phyloP scores from a whole-genome alignment of 305 asterid species.

The Fraxinus sp. region DNA sequence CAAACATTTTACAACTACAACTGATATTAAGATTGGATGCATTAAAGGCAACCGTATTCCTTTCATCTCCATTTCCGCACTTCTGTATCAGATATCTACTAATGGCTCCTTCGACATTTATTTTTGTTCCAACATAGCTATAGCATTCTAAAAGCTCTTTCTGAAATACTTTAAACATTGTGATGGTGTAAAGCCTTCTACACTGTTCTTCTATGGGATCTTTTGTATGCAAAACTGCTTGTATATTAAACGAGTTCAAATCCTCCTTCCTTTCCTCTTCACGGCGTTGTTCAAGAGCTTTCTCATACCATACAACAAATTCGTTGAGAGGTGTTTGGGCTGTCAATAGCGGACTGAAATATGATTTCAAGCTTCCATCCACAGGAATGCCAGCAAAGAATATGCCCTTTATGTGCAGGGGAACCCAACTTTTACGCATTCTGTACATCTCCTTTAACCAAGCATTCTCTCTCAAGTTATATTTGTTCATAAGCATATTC shows the following conservation, averaged over 20 bases:
- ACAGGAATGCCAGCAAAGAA: conserved; percentile 91
- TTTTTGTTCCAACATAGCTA: conserved; percentile 74
- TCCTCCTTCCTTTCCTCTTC: conserved; percentile 93
- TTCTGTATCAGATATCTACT: conserved; percentile 83
- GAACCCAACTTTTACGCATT: conserved; percentile 87
- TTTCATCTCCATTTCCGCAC: conserved; percentile 75
- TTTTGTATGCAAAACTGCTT: conserved; percentile 73
- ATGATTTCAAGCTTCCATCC: conserved; percentile 74
- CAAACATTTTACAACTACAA: conserved; percentile 93
- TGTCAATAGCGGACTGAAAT: conserved; percentile 58
- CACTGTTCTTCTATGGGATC: conserved; percentile 97
- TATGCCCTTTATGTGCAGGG: conserved; percentile 63
- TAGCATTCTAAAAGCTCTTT: conserved; percentile 91
- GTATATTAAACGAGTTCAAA: conserved; percentile 70
- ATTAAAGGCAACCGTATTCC: conserved; percentile 84
- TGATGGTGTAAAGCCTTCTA: conserved; percentile 71
- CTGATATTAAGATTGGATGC: conserved; percentile 73
- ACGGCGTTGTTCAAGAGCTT: conserved; percentile 67
- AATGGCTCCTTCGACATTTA: conserved; percentile 84
- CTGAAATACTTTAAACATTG: conserved; percentile 84
- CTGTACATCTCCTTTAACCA: conserved; percentile 88
- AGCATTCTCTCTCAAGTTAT: conserved; percentile 56
- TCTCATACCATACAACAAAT: conserved; percentile 69
- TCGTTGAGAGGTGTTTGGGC: conserved; percentile 63
- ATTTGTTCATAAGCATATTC: conserved; percentile 71